A percentile compares a stretch with the other conserved stretches of the same genome.
Evolutionary conservation across 2,329 filamentous ascomycete genomes (phyloP).

Genomic region (Mollisia scopiformis): DNA sequence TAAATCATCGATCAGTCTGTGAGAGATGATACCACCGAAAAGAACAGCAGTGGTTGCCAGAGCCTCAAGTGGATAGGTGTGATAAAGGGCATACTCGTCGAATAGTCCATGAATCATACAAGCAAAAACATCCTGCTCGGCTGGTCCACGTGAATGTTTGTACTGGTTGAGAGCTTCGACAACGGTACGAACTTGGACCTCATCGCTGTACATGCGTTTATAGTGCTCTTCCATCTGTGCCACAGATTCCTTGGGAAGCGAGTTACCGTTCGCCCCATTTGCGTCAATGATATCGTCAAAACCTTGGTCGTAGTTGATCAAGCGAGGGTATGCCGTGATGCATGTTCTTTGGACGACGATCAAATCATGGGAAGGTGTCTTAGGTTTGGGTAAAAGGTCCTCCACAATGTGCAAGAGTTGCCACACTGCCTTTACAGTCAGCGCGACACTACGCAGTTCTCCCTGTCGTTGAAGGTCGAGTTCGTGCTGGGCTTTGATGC

Average conservation of each 20-base stretch:
- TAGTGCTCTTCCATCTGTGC: conserved; percentile 96
- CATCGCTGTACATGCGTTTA: conserved; percentile 95
- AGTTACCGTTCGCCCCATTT: conserved; percentile 82
- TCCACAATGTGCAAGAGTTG: conserved; percentile 79
- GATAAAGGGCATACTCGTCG: conserved; percentile 95
- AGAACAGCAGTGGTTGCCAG: conserved; percentile 94
- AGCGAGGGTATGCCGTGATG: conserved; percentile 87
- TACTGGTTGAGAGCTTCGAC: conserved; percentile 83
- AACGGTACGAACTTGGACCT: conserved; percentile 83
- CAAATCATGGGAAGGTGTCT: conserved; percentile 65
- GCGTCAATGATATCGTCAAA: conserved; percentile 89
- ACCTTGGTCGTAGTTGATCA: conserved; percentile 96
- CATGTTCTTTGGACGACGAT: conserved; percentile 83
- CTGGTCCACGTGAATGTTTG: conserved; percentile 81
- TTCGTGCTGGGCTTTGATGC: conserved; percentile 84
- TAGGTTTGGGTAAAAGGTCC: conserved; percentile 65
- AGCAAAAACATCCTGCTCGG: conserved; percentile 92
- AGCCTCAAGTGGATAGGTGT: conserved; percentile 94
- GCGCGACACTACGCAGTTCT: conserved; percentile 69
- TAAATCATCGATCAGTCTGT: conserved; percentile 86
- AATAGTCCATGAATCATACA: conserved; percentile 99
- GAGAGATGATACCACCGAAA: conserved; percentile 95
- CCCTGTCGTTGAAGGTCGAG: conserved; percentile 72
- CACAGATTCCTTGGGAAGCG: conserved; percentile 77
- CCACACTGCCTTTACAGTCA: conserved; percentile 85